Base-by-base conservation (phyloP, 2,329 filamentous ascomycete species). In the Biscogniauxia marginata region DNA sequence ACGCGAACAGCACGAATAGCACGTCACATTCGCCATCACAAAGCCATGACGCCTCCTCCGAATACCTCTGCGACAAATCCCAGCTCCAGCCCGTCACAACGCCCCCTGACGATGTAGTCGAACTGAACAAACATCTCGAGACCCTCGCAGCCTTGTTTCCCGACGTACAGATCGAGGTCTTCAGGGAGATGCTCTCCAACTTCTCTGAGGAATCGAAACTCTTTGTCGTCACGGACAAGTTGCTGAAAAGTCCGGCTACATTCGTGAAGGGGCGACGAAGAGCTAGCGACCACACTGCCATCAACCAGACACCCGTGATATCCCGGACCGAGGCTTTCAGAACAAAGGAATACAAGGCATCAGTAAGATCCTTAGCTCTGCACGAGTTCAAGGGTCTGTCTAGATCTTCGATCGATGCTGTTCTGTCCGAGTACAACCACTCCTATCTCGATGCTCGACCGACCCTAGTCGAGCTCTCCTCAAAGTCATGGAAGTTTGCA, bases 341-440 rank as follows among this genome's bases (percentile, higher is more conserved):
- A 58, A 87, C 82, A 50, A 73, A 76, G 3, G 79, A 78, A 50
- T 95, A 95, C 73, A 86, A 85, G 62, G 77, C 81, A 57, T 89
- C 89, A 7, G 89, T 88, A 7, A 84, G 84, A 67, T 73, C 76
- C n/a, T 76, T 90, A 21, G 82, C 89, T 21, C 87, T 85, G 71
- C 82, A 85, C 55, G 90, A 95, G 72, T 95, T 93, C 75, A 87
- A 85, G 65, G 87, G 86, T 19, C 75, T 93, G 45, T 86, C 88
- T 11, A 83, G 84, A 56, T 90, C 88, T 1, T 86, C 89, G 3
- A 88, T 93, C 72, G 85, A 87, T 67, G 90, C 87, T 7, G 89
- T 95, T 7, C 80, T 95, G 49, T 90, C 89, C 50, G 90, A 95
- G 71, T 85, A 83, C 67, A 95, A 95, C 73, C 86, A 90, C 72